These are phyloP conservation scores for Saturnispora serradocipensis DNA, from an alignment of 805 yeast genomes.

Conservation along the genomic window DNA sequence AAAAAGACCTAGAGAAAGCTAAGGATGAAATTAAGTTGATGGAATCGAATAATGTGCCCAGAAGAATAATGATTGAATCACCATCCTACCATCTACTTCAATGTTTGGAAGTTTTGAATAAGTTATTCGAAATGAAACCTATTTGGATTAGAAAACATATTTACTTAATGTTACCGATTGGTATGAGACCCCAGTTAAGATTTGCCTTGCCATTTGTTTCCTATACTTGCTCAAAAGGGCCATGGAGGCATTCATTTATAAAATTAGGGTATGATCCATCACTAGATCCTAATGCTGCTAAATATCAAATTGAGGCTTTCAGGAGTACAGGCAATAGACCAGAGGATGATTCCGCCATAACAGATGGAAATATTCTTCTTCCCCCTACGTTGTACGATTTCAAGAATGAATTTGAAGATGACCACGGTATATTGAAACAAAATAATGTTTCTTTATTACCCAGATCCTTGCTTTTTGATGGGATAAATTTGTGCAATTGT, in stretches of 20 bases:
- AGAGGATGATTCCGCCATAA: slow-evolving; percentile 1
- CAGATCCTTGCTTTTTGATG: slow-evolving; percentile 56
- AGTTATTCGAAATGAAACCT: slow-evolving; percentile 62
- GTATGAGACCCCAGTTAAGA: slow-evolving; percentile 40
- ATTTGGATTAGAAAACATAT: slow-evolving; percentile 79
- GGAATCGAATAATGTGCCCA: slow-evolving; percentile 14
- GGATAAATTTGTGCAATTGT: slow-evolving; percentile 56
- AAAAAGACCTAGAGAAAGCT: slow-evolving; percentile 33
- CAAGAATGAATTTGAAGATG: slow-evolving; percentile 17
- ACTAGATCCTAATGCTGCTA: slow-evolving; percentile 41
- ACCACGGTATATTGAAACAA: slow-evolving; percentile 16
- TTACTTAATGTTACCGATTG: slow-evolving; percentile 42
- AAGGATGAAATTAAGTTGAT: slow-evolving; percentile 28
- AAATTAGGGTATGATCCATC: slow-evolving; percentile 74
- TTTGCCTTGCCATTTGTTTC: slow-evolving; percentile 80
- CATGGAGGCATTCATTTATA: slow-evolving; percentile 86
- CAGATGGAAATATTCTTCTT: slow-evolving; percentile 16
- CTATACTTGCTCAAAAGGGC: slow-evolving; percentile 78
- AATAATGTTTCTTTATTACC: slow-evolving; percentile 27
- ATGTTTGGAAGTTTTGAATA: slow-evolving; percentile 35
- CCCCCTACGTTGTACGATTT: slow-evolving; percentile 20
- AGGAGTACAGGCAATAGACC: slow-evolving; percentile 30
- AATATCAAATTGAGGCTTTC: slow-evolving; percentile 81
- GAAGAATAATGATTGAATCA: slow-evolving; percentile 20
- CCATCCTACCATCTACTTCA: slow-evolving; percentile 30